Evolutionary conservation across 2,329 filamentous ascomycete genomes (phyloP), one percentile per base, ranked within the genome.

Genomic region (Trichoderma endophyticum): DNA sequence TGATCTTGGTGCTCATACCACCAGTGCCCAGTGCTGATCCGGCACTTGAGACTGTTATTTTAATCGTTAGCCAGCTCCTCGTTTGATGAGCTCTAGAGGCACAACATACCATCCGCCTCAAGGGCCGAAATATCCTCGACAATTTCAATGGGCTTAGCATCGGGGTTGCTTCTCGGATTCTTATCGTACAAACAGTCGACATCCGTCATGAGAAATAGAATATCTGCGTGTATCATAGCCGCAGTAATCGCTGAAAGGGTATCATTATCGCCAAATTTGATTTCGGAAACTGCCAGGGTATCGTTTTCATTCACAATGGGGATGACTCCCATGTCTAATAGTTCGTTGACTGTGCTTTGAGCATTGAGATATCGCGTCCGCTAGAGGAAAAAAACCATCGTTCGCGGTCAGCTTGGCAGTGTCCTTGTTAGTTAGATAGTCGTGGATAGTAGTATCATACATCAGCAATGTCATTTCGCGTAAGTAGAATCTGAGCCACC

Each of bases 301-400:
- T 99, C 96, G 82, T 99, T 99, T 83, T 99, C 96, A 78, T 99
- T 99, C 75, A 99, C 96, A 77, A 99, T 98, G 11, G 96, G 96
- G 74, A 99, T 97, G 30, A 98, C 95, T 2, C 95, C 95, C 92
- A 98, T 96, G 77, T 95, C 91, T 21, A 99, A 85, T 61, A 98
- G 87, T 81, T 97, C 94, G 67, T 90, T 88, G 80, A 99, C 93
- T 0, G 96, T 98, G 79, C 97, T 98, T 82, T 98, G 94, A 0
- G 96, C 96, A 84, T 99, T 99, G 74, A 95, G 88, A 80, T 98
- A 99, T 85, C 97, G 93, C 32, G 74, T 77, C 72, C 78, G 75
- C 30, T 64, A n/a, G 21, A 21, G 21, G 21, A 15, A 28, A 12
- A 30, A 18, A 43, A 6, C 26, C n/a, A 51, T 51, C 15, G 21